Base-by-base conservation (phyloP, 441 rosid species). In the Corymbia calophylla region DNA sequence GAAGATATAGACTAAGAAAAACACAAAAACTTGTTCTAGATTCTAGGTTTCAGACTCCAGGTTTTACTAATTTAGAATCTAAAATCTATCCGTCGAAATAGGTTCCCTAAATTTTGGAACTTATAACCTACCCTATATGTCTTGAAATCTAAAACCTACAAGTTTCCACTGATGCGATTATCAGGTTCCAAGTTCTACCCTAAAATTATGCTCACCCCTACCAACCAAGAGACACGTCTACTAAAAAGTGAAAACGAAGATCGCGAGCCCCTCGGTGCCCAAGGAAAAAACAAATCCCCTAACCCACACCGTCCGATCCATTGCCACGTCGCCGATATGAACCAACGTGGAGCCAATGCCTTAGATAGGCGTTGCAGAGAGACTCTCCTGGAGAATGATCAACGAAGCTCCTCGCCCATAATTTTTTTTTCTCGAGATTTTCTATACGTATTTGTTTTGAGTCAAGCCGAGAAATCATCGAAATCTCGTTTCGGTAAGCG, bases 281-380 rank as follows among this genome's bases (percentile, higher is more conserved):
- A 82, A 90, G n/a, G 58, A 89, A 93, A 91, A 92, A 88, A 91
- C 93, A 90, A 90, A 92, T 92, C 90, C 91, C 90, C 80, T 90
- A 58, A 88, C 81, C 12, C 54, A 10, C 44, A 88, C 97, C 95
- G 95, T 95, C 66, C 80, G 95, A 95, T 97, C 47, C 16, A 0
- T 6, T 16, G n/a, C 94, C 97, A 95, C 95, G 94, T 94, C 96
- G 95, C 0, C 92, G 11, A 95, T 96, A 96, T 94, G 93, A 94
- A 92, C 95, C 88, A 55, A 86, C 39, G 64, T 87, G 53, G 21
- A 87, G 91, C 95, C 92, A 88, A 96, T 97, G 99, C 96, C 64
- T 89, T 9, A 88, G 98, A 97, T 97, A 91, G 56, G 86, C 91
- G 91, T 86, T 95, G 92, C 93, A 92, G 94, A 88, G 92, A 92